Evolutionary conservation across 345 rosid species (phyloP).

Genomic region (Heritiera fomes): DNA sequence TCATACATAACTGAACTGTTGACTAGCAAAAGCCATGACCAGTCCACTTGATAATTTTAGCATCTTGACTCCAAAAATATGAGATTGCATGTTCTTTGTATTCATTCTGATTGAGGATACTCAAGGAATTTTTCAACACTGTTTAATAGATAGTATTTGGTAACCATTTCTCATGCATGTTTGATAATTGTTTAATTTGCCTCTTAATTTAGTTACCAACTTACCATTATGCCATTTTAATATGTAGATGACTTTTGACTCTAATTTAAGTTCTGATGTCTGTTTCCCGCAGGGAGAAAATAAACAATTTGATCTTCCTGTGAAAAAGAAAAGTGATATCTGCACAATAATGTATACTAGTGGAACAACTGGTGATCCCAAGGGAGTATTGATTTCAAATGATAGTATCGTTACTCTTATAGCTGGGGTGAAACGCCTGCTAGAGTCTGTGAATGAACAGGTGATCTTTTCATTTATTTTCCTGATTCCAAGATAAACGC

Average conservation of each 20-base stretch:
- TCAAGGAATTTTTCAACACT: background rate
- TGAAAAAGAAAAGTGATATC: constrained; percentile 68
- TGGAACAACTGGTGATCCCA: constrained; percentile 99
- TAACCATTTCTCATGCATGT: background rate
- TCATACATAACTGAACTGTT: background rate
- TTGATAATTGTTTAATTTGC: background rate
- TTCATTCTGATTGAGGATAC: background rate
- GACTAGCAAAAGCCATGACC: background rate
- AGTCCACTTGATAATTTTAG: background rate
- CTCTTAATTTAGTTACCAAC: background rate
- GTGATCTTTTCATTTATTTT: constrained; percentile 35
- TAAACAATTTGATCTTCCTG: constrained; percentile 77
- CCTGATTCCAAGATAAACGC: background rate
- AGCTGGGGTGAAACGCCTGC: constrained; percentile 65
- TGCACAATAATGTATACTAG: constrained; percentile 99
- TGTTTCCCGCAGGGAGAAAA: constrained; percentile 58
- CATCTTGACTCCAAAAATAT: background rate
- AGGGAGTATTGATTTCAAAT: constrained; percentile 95
- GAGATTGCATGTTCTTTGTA: background rate
- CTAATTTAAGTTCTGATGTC: constrained; percentile 19
- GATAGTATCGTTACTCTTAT: constrained; percentile 73
- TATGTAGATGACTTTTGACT: background rate
- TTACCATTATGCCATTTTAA: background rate
- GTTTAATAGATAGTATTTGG: background rate
- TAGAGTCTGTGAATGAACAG: constrained; percentile 65